A percentile compares a stretch with the other conserved stretches of the same genome.
phyloP scores from a whole-genome alignment of 2,329 filamentous ascomycete species.

The Magnaporthiopsis rhizophila region DNA sequence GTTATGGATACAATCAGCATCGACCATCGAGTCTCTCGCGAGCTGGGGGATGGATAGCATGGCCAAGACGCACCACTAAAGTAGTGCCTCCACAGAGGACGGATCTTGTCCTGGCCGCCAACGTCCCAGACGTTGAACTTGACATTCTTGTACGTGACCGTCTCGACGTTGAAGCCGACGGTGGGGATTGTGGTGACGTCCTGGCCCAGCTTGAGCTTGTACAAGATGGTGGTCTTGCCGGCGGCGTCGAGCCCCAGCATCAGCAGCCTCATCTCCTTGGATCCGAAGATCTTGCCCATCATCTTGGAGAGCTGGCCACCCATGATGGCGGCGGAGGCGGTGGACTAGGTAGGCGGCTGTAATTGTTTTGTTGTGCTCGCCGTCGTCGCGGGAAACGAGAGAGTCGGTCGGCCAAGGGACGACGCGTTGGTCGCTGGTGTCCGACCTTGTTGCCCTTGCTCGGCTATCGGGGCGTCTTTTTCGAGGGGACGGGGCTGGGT shows the following conservation, averaged over 20 bases:
- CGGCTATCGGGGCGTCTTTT: too few species aligned
- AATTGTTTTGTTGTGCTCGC: neutral
- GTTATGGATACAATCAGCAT: too few species aligned
- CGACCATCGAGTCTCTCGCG: neutral
- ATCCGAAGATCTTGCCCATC: slow-evolving; percentile 98
- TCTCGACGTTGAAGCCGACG: slow-evolving; percentile 98
- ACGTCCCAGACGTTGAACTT: slow-evolving; percentile 99
- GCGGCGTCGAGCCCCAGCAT: slow-evolving; percentile 98
- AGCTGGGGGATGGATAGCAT: neutral
- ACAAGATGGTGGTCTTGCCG: slow-evolving; percentile 98
- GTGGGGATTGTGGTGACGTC: slow-evolving; percentile 98
- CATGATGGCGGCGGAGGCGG: slow-evolving; percentile 49
- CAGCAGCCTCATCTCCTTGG: slow-evolving; percentile 96
- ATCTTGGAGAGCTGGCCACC: slow-evolving; percentile 90
- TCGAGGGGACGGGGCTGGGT: too few species aligned
- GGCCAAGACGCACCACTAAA: slow-evolving; percentile 66
- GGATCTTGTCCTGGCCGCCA: slow-evolving; percentile 97
- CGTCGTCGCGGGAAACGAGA: too few species aligned
- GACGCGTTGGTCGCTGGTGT: neutral
- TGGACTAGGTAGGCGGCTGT: neutral
- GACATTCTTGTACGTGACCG: slow-evolving; percentile 97
- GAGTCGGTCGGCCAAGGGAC: neutral
- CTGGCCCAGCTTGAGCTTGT: slow-evolving; percentile 98
- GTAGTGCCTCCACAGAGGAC: slow-evolving; percentile 95
- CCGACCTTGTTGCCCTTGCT: neutral